A percentile compares a stretch with the other conserved stretches of the same genome.
Conservation (phyloP, 2,329 filamentous ascomycete species). For the Nemania sp. region DNA sequence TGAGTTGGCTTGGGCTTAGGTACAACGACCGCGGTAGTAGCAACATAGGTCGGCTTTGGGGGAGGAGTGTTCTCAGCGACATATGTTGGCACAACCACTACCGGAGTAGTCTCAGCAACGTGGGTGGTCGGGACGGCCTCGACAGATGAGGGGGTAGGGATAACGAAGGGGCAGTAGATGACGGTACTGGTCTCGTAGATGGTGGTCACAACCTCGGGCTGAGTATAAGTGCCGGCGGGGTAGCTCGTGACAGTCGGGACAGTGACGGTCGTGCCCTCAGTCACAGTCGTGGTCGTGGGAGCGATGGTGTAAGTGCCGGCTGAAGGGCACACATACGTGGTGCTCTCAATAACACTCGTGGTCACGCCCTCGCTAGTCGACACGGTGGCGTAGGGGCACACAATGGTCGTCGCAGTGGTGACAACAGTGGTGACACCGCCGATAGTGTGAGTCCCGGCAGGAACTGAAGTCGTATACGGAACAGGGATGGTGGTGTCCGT, state of each 20-base stretch:
- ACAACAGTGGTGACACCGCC: conserved; percentile 77
- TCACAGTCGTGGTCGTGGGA: conserved; percentile 66
- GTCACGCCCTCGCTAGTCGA: conserved; percentile 62
- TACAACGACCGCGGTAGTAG: conserved; percentile 11
- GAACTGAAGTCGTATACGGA: conserved; percentile 63
- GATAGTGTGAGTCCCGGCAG: conserved; percentile 68
- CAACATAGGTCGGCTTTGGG: conserved; percentile 18
- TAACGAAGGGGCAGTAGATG: conserved; percentile 69
- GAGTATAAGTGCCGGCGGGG: conserved; percentile 73
- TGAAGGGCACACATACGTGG: conserved; percentile 73
- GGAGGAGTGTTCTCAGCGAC: conserved; percentile 26
- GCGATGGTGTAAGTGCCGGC: conserved; percentile 78
- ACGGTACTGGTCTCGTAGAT: conserved; percentile 70
- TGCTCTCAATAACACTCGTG: conserved; percentile 70
- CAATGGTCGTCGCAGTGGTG: conserved; percentile 66
- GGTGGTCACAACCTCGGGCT: conserved; percentile 68
- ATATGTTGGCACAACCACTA: conserved; percentile 8
- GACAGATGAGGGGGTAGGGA: conserved; percentile 34
- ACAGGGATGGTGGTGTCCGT: conserved; percentile 70
- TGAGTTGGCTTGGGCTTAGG: neutral
- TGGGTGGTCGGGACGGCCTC: conserved; percentile 22
- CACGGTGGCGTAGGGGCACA: conserved; percentile 71
- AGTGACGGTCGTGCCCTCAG: conserved; percentile 57
- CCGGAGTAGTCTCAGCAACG: conserved; percentile 20
- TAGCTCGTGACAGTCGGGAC: conserved; percentile 68